Percentiles rank a stretch among this genome's conserved stretches.
These are phyloP conservation scores for Mycena albidolilacea DNA, from an alignment of 768 basidiomycete species.

Conservation along the genomic window DNA sequence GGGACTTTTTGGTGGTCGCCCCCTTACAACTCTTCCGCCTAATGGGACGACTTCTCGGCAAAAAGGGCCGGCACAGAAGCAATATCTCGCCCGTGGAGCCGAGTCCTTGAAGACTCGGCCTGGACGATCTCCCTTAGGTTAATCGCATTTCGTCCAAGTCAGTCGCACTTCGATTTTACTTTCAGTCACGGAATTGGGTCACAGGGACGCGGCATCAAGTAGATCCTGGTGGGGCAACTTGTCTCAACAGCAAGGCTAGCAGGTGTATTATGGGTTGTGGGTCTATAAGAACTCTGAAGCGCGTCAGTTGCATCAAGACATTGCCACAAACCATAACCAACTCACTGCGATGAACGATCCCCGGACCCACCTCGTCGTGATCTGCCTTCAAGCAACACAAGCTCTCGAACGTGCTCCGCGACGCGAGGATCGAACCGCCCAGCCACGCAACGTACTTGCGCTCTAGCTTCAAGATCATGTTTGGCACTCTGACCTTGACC, in stretches of 20 bases:
- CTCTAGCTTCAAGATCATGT: no score
- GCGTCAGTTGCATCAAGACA: neutral
- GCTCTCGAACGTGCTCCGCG: constrained; percentile 8
- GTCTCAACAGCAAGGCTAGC: no score
- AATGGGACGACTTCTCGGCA: no score
- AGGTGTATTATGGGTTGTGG: no score
- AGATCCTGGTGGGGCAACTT: constrained; percentile 7
- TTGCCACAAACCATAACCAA: constrained; percentile 20
- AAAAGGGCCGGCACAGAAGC: no score
- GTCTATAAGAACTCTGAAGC: neutral
- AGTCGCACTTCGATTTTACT: neutral
- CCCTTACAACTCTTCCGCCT: no score
- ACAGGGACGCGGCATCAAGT: no score
- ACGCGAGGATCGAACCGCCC: constrained; percentile 10
- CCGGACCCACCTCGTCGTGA: constrained; percentile 53
- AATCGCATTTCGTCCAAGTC: no score
- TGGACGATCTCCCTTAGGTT: no score
- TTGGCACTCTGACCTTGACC: constrained; percentile 66
- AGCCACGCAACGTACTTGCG: constrained; percentile 66
- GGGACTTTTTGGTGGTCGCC: no score
- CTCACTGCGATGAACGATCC: constrained; percentile 58
- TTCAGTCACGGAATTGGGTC: neutral
- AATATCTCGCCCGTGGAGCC: no score
- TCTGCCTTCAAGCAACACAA: constrained; percentile 23
- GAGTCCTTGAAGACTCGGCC: no score